These are phyloP conservation scores for Fusarium marasasianum DNA, from an alignment of 2,329 filamentous ascomycete genomes.

Conservation along the genomic window DNA sequence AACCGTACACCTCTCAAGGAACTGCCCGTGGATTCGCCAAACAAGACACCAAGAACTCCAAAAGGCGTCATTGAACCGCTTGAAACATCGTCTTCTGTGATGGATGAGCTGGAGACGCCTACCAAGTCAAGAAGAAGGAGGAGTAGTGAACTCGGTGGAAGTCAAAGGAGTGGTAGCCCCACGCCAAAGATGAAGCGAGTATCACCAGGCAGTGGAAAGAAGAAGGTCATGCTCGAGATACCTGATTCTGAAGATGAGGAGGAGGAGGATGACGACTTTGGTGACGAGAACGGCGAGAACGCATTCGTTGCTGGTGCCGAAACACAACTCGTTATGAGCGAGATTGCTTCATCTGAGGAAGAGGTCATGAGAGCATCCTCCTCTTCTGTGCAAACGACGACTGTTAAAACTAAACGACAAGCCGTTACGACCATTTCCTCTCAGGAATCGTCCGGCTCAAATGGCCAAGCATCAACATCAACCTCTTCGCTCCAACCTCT, in stretches of 20 bases:
- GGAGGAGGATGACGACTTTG: conserved; percentile 44
- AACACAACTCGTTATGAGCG: conserved; percentile 49
- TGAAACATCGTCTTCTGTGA: conserved; percentile 36
- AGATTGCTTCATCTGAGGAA: conserved; percentile 45
- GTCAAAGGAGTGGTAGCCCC: conserved; percentile 23
- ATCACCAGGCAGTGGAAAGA: conserved; percentile 30
- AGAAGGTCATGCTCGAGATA: conserved; percentile 50
- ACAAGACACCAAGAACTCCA: conserved; percentile 19
- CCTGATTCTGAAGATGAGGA: conserved; percentile 61
- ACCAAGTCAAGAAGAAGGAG: conserved; percentile 32
- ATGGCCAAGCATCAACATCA: conserved; percentile 6
- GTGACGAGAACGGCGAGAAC: conserved; percentile 30
- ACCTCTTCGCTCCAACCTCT: conserved; percentile 15
- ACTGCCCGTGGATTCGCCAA: conserved; percentile 22
- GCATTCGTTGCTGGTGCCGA: conserved; percentile 44
- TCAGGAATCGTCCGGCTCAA: conserved; percentile 19
- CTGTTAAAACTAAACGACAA: background rate
- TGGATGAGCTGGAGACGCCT: conserved; percentile 39
- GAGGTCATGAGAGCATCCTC: conserved; percentile 12
- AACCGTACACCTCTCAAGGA: conserved; percentile 35
- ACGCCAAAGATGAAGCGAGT: conserved; percentile 36
- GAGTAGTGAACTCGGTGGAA: conserved; percentile 36
- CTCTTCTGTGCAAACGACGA: background rate
- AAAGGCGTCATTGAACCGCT: conserved; percentile 15
- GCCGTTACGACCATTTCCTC: conserved; percentile 16